phyloP scores from a whole-genome alignment of 306 rosid species.

The Fagus sylvatica region DNA sequence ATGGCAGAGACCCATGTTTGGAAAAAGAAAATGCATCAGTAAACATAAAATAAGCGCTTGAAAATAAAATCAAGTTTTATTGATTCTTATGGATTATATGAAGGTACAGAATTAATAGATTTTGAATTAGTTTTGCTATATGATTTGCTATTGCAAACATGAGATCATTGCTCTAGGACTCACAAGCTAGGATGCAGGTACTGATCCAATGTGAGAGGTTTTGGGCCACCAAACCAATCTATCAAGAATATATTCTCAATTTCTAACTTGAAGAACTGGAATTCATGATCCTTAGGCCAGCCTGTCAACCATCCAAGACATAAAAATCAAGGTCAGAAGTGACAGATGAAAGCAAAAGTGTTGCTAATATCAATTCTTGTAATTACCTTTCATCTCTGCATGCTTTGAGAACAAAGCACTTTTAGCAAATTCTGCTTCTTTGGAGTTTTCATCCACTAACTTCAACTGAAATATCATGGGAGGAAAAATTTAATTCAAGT shows the following conservation, averaged over 20 bases:
- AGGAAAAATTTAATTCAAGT: slow-evolving; percentile 17
- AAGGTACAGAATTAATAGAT: not conserved
- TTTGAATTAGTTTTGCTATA: not conserved
- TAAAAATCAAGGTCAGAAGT: not conserved
- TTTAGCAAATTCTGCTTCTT: slow-evolving; percentile 60
- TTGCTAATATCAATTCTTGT: slow-evolving; percentile 5
- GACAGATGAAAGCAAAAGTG: slow-evolving; percentile 12
- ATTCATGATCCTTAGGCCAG: slow-evolving; percentile 74
- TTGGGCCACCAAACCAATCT: slow-evolving; percentile 86
- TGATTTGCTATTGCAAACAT: slow-evolving; percentile 4
- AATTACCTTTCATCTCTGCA: slow-evolving; percentile 77
- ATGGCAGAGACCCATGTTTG: slow-evolving; percentile 13
- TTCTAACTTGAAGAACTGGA: slow-evolving; percentile 69
- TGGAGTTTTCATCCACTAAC: slow-evolving; percentile 48
- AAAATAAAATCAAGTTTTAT: not conserved
- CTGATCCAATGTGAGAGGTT: slow-evolving; percentile 67
- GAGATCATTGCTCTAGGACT: slow-evolving; percentile 22
- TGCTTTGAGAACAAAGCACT: slow-evolving; percentile 85
- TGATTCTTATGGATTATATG: not conserved
- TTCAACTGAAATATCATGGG: slow-evolving; percentile 57
- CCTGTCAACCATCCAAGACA: slow-evolving; percentile 40
- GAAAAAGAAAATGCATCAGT: slow-evolving; percentile 7
- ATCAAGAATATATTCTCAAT: slow-evolving; percentile 74
- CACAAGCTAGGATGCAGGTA: slow-evolving; percentile 57
- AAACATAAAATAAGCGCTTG: not conserved